Percentiles rank a stretch among this genome's conserved stretches.
Evolutionary conservation across 352 stramenopile species (phyloP).

Genomic region (Pythium dissotocum): DNA sequence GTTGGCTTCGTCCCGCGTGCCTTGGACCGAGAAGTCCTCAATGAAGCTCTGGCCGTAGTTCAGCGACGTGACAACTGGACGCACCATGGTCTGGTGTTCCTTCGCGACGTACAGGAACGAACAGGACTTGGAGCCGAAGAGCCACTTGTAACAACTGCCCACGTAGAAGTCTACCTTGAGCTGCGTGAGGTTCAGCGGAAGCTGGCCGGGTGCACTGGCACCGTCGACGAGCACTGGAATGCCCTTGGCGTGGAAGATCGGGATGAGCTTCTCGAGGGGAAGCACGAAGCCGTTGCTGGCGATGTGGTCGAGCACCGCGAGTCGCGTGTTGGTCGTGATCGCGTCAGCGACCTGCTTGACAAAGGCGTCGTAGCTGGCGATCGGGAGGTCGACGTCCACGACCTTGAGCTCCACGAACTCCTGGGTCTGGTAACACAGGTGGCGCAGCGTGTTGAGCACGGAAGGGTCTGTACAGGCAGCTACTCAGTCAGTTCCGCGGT

Average conservation of each 20-base stretch:
- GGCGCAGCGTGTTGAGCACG: constrained; percentile 80
- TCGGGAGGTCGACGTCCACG: constrained; percentile 72
- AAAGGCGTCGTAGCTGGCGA: constrained; percentile 67
- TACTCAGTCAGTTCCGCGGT: not conserved
- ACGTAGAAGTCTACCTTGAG: constrained; percentile 85
- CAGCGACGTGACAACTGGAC: constrained; percentile 79
- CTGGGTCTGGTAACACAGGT: constrained; percentile 86
- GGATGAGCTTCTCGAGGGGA: constrained; percentile 81
- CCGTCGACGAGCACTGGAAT: constrained; percentile 83
- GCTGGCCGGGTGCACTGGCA: constrained; percentile 70
- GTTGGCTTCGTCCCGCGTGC: constrained; percentile 80
- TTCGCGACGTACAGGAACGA: constrained; percentile 87
- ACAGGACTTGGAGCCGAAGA: constrained; percentile 85
- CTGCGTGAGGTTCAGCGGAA: constrained; percentile 67
- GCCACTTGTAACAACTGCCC: constrained; percentile 82
- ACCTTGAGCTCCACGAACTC: constrained; percentile 89
- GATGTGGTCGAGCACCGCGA: constrained; percentile 86
- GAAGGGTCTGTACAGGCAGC: constrained; percentile 51
- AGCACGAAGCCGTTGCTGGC: constrained; percentile 77
- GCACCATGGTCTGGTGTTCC: constrained; percentile 68
- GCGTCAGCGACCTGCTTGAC: constrained; percentile 68
- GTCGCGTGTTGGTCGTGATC: constrained; percentile 82
- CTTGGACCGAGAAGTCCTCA: constrained; percentile 85
- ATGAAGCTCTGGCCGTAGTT: constrained; percentile 80
- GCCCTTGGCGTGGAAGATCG: constrained; percentile 71